Conservation (phyloP, 352 stramenopile genomes). For the Phytophthora cactorum region DNA sequence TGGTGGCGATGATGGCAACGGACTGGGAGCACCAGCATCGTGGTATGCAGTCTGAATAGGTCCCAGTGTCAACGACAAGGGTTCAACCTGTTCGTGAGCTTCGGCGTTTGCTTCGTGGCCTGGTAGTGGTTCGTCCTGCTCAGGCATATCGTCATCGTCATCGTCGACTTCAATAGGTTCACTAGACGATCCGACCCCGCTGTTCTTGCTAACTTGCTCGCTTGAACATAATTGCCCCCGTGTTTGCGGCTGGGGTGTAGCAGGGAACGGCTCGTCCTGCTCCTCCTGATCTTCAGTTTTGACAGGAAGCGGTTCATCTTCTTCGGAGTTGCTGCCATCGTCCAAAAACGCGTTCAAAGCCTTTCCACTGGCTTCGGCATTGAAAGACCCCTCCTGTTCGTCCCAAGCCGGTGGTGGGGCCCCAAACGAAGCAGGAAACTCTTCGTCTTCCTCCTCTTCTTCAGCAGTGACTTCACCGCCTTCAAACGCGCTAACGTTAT, state of each 20-base stretch:
- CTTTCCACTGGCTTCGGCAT: constrained; percentile 65
- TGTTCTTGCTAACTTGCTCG: background rate
- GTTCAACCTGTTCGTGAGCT: constrained; percentile 21
- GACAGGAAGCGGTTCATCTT: constrained; percentile 66
- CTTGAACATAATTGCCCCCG: background rate
- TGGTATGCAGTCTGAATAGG: constrained; percentile 6
- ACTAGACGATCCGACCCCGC: constrained; percentile 3
- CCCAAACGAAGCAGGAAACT: constrained; percentile 64
- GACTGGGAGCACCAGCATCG: constrained; percentile 6
- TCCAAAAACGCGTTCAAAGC: constrained; percentile 81
- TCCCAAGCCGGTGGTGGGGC: constrained; percentile 35
- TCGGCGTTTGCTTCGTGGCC: constrained; percentile 6
- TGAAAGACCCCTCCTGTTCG: constrained; percentile 45
- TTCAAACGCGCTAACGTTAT: constrained; percentile 14
- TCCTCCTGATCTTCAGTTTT: constrained; percentile 40
- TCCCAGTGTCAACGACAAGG: constrained; percentile 15
- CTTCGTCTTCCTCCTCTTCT: constrained; percentile 80
- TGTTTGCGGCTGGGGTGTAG: constrained; percentile 7
- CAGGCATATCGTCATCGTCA: constrained; percentile 46
- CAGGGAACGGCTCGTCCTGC: constrained; percentile 39
- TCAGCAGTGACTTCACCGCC: constrained; percentile 8
- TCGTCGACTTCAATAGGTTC: constrained; percentile 37
- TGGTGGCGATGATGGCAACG: constrained; percentile 34
- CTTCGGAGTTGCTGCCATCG: constrained; percentile 61
- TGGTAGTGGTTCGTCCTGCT: constrained; percentile 70